Evolutionary conservation across 164 flowering plant species (phyloP).

Genomic region (Vitis amurensis): DNA sequence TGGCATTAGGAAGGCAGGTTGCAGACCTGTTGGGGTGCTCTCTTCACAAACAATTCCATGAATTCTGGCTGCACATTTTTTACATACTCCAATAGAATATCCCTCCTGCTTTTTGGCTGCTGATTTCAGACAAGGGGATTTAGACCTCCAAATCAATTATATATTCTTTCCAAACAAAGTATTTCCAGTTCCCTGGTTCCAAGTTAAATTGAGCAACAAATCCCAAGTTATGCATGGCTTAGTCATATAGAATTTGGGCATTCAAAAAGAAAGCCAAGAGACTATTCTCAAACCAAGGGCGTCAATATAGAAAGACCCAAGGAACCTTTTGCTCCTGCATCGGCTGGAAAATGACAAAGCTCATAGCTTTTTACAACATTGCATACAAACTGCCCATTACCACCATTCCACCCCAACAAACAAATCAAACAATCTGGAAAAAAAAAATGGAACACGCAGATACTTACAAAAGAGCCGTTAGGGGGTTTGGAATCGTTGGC

Average conservation of each 20-base stretch:
- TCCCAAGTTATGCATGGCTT: too few species aligned
- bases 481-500: slow-evolving; percentile 53
- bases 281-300: too few species aligned
- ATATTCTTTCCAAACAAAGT: background rate
- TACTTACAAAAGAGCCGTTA: slow-evolving; percentile 53
- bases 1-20: background rate
- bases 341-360: too few species aligned
- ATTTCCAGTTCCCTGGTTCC: background rate
- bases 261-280: too few species aligned
- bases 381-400: too few species aligned
- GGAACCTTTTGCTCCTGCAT: too few species aligned
- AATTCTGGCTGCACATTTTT: slow-evolving; percentile 93
- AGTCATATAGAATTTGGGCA: too few species aligned
- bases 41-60: slow-evolving; percentile 89
- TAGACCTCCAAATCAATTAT: background rate
- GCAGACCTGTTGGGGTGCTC: slow-evolving; percentile 88
- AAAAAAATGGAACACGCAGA: background rate
- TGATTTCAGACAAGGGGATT: slow-evolving; percentile 2
- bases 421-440: background rate
- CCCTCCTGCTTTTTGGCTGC: slow-evolving; percentile 81
- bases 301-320: too few species aligned
- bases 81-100: slow-evolving; percentile 89
- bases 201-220: background rate
- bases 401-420: too few species aligned
- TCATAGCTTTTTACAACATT: too few species aligned